Base-by-base conservation (phyloP, 139 green algal species). In the Haematococcus lacustris region DNA sequence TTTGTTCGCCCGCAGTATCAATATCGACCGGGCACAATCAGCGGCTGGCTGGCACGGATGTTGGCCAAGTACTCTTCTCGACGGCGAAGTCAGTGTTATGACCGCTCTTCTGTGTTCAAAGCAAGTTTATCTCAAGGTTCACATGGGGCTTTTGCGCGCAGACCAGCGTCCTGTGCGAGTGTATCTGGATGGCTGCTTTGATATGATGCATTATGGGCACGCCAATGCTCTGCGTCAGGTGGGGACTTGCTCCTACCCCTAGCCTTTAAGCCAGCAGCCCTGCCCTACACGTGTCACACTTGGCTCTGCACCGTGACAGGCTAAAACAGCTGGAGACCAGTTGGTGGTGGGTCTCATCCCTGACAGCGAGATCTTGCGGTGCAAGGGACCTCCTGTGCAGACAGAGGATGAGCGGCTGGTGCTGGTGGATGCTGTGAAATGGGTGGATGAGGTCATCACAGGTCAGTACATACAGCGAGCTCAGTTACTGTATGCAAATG, bases 131-230 rank as follows among this genome's bases (percentile, higher is more conserved):
- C 30, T 67, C 26, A 33, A 30, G 32, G 33, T 50, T 3, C 33
- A 6, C 51, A 38, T 51, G 35, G n/a, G n/a, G n/a, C 3, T 3
- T 57, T 6, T 50, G 34, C 25, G 1, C 69, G 53, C 79, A 91
- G 83, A 78, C 32, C 74, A 69, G n/a, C 71, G 82, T 23, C 93
- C 93, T 0, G 76, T 98, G 0, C 83, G 94, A 13, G 94, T 99
- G 23, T 99, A 98, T 83, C 93, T 99, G 85, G 96, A 99, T 77
- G 96, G 95, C 25, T 99, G 96, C 82, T 99, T 99, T 73, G 96
- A 99, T 78, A 93, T 98, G 88, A 98, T 99, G 94, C 96, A 99
- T 73, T 98, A 98, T 71, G 96, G 96, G 0, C 96, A 99, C 81
- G 93, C 93, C 21, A 99, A 99, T 78, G 96, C 96, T 1, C 83